Evolutionary conservation across 2,329 filamentous ascomycete species (phyloP).

Genomic region (Verticillium albo-atrum): DNA sequence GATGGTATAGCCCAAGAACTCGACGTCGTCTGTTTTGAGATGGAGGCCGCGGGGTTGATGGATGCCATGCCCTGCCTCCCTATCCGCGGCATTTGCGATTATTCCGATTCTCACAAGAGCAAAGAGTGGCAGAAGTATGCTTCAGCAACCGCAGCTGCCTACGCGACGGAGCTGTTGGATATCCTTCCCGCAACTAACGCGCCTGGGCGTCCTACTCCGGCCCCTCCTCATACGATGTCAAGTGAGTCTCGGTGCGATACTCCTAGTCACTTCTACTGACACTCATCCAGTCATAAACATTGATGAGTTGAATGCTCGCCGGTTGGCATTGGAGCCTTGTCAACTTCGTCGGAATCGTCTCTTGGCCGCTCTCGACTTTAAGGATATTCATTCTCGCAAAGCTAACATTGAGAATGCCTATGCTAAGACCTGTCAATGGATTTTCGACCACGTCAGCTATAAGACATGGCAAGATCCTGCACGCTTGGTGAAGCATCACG

Average conservation of each 20-base stretch:
- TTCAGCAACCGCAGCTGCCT: conserved; percentile 22
- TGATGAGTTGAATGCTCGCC: no score
- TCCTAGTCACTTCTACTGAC: no score
- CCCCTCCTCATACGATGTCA: no score
- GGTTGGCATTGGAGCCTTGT: no score
- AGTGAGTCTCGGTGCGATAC: no score
- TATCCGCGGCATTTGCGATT: conserved; percentile 31
- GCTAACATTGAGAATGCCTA: conserved; percentile 30
- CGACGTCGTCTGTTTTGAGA: conserved; percentile 18
- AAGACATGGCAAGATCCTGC: conserved; percentile 28
- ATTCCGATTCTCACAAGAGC: conserved; percentile 31
- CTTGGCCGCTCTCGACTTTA: conserved; percentile 30
- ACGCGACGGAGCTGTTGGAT: conserved; percentile 6
- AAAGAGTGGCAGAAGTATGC: conserved; percentile 30
- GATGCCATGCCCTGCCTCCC: conserved; percentile 23
- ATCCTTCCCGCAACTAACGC: no score
- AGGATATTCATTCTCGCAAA: conserved; percentile 31
- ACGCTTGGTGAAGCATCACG: conserved; percentile 22
- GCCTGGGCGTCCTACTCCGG: no score
- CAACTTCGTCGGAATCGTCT: conserved; percentile 8
- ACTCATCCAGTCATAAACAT: no score
- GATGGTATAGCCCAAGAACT: not conserved
- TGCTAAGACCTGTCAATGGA: conserved; percentile 34
- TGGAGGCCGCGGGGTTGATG: conserved; percentile 21
- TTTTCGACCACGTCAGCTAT: conserved; percentile 27